A percentile compares a stretch with the other conserved stretches of the same genome.
phyloP scores from a whole-genome alignment of 345 rosid species.

The Syzygium aqueum region DNA sequence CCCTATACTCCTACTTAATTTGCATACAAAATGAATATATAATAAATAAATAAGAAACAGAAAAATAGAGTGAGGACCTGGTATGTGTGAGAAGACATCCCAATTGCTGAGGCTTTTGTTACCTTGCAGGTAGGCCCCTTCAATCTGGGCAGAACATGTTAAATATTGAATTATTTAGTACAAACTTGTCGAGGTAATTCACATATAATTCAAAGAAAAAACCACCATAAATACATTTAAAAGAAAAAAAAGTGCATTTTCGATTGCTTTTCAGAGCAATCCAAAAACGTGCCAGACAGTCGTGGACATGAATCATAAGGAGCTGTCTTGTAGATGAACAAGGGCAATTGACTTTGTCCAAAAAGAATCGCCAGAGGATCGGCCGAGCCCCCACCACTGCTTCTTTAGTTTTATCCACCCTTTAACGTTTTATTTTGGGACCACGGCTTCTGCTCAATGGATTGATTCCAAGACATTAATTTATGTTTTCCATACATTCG shows the following conservation, averaged over 20 bases:
- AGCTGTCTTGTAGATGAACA: neutral
- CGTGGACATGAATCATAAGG: neutral
- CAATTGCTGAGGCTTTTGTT: conserved; percentile 21
- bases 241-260: neutral
- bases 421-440: neutral
- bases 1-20: neutral
- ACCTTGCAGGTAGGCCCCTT: conserved; percentile 12
- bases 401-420: neutral
- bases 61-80: conserved; percentile 1
- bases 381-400: neutral
- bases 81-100: conserved; percentile 14
- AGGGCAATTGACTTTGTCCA: neutral
- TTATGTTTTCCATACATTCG: neutral
- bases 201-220: neutral
- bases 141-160: conserved; percentile 1
- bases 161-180: neutral
- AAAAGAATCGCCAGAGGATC: neutral
- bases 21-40: neutral
- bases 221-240: neutral
- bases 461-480: neutral
- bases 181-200: neutral
- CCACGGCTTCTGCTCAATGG: neutral
- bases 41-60: neutral
- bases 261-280: neutral
- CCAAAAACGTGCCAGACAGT: neutral